Evolutionary conservation across 768 basidiomycete genomes (phyloP).

Genomic region (Pulveroboletus ravenelii): DNA sequence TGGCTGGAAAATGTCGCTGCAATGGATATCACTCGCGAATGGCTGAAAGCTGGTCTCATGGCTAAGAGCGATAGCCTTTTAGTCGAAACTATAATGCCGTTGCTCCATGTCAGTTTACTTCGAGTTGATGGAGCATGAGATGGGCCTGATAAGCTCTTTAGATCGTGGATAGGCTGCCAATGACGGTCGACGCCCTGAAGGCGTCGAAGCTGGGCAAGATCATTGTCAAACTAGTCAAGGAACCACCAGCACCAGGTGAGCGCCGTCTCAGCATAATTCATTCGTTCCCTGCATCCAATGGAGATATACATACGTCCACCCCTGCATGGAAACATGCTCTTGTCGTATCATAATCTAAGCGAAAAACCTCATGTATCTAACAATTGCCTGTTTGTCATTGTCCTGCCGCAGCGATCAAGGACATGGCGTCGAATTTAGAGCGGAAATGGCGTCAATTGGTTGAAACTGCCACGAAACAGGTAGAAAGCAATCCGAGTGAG

Average conservation of each 20-base stretch:
- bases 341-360: constrained; percentile 32
- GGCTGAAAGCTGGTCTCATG: constrained; percentile 68
- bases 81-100: constrained; percentile 78
- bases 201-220: constrained; percentile 76
- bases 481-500: constrained; percentile 45
- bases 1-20: constrained; percentile 76
- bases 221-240: constrained; percentile 70
- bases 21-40: constrained; percentile 75
- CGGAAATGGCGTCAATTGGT: constrained; percentile 74
- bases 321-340: constrained; percentile 27
- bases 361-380: constrained; percentile 60
- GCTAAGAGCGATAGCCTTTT: constrained; percentile 50
- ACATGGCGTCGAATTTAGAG: constrained; percentile 87
- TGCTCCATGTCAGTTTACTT: constrained; percentile 71
- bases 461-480: constrained; percentile 44
- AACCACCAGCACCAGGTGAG: constrained; percentile 79
- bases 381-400: constrained; percentile 42
- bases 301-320: constrained; percentile 28
- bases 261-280: constrained; percentile 20
- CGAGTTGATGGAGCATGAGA: constrained; percentile 3
- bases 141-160: constrained; percentile 21
- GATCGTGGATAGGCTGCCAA: constrained; percentile 82
- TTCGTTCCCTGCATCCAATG: constrained; percentile 20
- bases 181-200: constrained; percentile 64
- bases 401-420: constrained; percentile 73